phyloP scores from a whole-genome alignment of 257 asterid species.

The Solanum gandarillasii region DNA sequence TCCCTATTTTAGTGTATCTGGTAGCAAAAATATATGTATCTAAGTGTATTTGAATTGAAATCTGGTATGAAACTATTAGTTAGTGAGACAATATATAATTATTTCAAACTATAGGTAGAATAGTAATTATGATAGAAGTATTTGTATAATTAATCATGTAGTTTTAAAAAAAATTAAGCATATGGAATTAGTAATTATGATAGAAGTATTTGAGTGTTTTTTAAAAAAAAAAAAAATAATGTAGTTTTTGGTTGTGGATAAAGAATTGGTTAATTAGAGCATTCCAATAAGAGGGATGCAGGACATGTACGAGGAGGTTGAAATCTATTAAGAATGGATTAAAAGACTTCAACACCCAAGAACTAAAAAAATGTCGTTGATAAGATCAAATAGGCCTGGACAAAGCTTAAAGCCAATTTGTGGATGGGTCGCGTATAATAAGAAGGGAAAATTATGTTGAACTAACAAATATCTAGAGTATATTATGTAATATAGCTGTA shows the following conservation, averaged over 20 bases:
- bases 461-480: too few species aligned
- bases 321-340: background rate
- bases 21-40: background rate
- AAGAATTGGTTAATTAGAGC: background rate
- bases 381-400: too few species aligned
- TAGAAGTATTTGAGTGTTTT: background rate
- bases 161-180: background rate
- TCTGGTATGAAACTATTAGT: background rate
- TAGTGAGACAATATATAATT: background rate
- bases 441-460: too few species aligned
- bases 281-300: background rate
- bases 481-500: too few species aligned
- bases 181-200: background rate
- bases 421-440: too few species aligned
- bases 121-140: too few species aligned
- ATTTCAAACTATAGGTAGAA: too few species aligned
- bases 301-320: background rate
- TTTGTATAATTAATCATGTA: background rate
- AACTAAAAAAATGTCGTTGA: background rate
- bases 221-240: too few species aligned
- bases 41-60: too few species aligned
- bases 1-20: background rate
- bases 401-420: too few species aligned
- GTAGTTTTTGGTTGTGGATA: background rate
- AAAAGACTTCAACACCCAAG: background rate